Conservation (phyloP, 768 basidiomycete genomes). For the Phlebiopsis gigantea region DNA sequence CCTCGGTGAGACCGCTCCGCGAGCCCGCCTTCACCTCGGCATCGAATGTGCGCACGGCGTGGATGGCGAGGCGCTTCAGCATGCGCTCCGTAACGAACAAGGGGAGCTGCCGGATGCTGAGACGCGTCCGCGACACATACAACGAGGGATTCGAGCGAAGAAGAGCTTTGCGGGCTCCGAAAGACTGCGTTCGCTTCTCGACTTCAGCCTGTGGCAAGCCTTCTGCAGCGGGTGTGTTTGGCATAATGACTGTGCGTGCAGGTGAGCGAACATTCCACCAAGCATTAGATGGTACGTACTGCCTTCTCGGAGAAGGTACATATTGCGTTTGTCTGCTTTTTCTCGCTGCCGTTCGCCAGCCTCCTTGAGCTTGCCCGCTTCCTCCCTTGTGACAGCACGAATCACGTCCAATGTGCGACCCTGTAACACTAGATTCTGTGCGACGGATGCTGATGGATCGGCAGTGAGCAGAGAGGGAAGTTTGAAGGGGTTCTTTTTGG, state of each 20-base stretch:
- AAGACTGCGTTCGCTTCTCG: constrained; percentile 80
- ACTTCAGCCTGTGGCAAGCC: constrained; percentile 69
- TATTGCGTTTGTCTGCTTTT: constrained; percentile 92
- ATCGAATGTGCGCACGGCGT: constrained; percentile 77
- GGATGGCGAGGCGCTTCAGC: constrained; percentile 81
- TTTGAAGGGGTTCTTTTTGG: constrained; percentile 80
- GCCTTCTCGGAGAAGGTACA: constrained; percentile 95
- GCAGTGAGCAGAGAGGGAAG: constrained; percentile 87
- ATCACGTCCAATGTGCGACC: constrained; percentile 90
- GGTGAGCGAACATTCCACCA: background rate
- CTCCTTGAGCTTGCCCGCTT: constrained; percentile 84
- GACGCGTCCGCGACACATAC: constrained; percentile 90
- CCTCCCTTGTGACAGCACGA: constrained; percentile 85
- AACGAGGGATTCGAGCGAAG: constrained; percentile 90
- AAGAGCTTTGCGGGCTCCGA: constrained; percentile 76
- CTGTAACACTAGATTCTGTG: constrained; percentile 80
- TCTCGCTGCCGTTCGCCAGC: constrained; percentile 79
- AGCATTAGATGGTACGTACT: constrained; percentile 42
- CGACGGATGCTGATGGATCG: constrained; percentile 84
- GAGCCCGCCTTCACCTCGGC: constrained; percentile 61
- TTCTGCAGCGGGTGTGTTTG: constrained; percentile 76
- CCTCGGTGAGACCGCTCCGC: constrained; percentile 57
- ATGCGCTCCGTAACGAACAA: constrained; percentile 85
- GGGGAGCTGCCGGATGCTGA: constrained; percentile 91
- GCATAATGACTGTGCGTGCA: constrained; percentile 68